Conservation (phyloP, 495 filamentous ascomycete species). For the Chaetomium tenue region DNA sequence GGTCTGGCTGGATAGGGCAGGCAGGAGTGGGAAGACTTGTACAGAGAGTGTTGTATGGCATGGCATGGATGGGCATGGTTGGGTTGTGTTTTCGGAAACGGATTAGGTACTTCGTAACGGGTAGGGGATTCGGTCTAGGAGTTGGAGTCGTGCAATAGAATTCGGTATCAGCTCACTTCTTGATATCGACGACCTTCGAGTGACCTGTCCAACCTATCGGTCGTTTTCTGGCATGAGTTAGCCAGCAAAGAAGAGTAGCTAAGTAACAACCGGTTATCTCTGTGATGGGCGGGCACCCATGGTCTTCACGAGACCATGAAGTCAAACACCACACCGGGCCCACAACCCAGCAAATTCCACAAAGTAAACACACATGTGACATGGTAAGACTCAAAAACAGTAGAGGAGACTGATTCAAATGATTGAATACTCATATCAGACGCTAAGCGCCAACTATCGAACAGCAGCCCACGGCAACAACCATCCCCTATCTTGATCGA, state of each 20-base stretch:
- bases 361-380: too few relatives aligned
- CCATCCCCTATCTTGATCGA: conserved; percentile 13
- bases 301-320: too few relatives aligned
- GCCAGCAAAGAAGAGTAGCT: too few relatives aligned
- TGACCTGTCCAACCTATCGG: too few relatives aligned
- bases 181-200: too few relatives aligned
- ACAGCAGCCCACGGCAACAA: not conserved
- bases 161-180: not conserved
- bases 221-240: too few relatives aligned
- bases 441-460: not conserved
- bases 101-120: not conserved
- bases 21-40: not conserved
- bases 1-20: not conserved
- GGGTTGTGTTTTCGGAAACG: not conserved
- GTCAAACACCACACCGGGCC: too few relatives aligned
- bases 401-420: not conserved
- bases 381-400: not conserved
- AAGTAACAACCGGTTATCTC: too few relatives aligned
- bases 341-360: too few relatives aligned
- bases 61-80: not conserved
- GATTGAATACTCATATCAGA: conserved; percentile 1
- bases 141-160: not conserved
- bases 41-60: not conserved
- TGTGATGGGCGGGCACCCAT: too few relatives aligned
- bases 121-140: not conserved